Evolutionary conservation across 441 rosid species (phyloP).

Genomic region (Metrosideros polymorpha): DNA sequence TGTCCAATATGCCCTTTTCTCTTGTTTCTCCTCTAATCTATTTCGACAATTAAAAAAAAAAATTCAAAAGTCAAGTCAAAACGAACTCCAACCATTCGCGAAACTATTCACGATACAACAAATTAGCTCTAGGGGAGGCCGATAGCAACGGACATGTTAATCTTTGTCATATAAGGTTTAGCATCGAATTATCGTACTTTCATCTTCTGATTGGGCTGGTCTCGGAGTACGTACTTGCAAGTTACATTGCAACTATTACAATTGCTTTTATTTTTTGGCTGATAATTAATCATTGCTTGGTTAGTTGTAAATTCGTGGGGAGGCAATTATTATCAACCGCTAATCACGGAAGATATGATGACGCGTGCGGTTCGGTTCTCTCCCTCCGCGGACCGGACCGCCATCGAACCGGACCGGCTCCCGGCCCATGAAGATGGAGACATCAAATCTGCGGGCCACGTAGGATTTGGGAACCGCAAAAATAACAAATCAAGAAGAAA

Average conservation of each 20-base stretch:
- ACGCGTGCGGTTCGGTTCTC: background rate
- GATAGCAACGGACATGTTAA: too few species aligned
- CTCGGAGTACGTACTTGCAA: too few species aligned
- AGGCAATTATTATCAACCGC: background rate
- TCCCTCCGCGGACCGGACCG: background rate
- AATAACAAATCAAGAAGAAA: rapidly evolving
- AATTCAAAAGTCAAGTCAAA: background rate
- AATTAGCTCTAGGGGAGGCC: too few species aligned
- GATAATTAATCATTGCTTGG: background rate
- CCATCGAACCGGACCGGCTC: background rate
- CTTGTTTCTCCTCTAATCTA: background rate
- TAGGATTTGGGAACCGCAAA: background rate
- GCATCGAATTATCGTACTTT: background rate
- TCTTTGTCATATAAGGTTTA: background rate
- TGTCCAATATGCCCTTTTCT: background rate
- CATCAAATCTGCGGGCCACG: background rate
- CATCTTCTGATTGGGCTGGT: background rate
- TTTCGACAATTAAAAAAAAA: background rate
- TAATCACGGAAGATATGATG: background rate
- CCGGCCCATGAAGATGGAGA: too few species aligned
- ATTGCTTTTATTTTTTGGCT: background rate
- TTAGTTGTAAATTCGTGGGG: background rate
- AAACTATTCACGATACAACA: background rate
- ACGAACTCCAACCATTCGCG: background rate
- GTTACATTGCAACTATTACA: rapidly evolving